phyloP scores from a whole-genome alignment of 225 moss, liverwort and hornwort genomes.

The Ulota crispa region DNA sequence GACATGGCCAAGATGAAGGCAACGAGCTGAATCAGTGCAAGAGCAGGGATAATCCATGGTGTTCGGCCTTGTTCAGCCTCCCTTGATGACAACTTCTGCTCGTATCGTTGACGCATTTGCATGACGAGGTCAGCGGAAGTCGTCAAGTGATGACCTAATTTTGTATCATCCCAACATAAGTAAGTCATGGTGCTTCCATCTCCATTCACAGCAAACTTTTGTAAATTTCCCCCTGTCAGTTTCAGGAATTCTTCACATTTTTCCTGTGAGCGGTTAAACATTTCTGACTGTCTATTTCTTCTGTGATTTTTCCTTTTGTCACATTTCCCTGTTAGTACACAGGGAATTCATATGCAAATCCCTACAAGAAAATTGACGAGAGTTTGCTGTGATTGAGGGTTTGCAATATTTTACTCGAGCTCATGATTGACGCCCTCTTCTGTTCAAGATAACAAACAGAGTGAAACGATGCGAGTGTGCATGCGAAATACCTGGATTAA shows the following conservation, averaged over 20 bases:
- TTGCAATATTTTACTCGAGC: neutral
- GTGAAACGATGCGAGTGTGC: neutral
- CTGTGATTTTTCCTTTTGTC: no score
- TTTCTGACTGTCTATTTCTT: no score
- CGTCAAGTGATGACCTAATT: conserved; percentile 27
- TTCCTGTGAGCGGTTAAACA: no score
- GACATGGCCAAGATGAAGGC: conserved; percentile 77
- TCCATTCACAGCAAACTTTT: neutral
- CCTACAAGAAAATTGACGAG: no score
- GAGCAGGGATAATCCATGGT: conserved; percentile 64
- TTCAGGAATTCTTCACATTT: no score
- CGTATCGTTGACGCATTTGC: conserved; percentile 32
- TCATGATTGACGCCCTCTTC: conserved; percentile 4
- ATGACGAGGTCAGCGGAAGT: conserved; percentile 24
- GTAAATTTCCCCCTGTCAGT: no score
- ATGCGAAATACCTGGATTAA: conserved; percentile 28
- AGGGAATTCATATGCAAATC: no score
- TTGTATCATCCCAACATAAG: neutral
- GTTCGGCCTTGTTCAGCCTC: conserved; percentile 28
- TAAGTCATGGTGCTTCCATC: neutral
- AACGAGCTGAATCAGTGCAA: conserved; percentile 56
- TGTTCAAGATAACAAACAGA: neutral
- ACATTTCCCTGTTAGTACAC: no score
- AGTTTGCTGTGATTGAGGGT: neutral
- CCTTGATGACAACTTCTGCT: conserved; percentile 12